phyloP scores from a whole-genome alignment of 768 basidiomycete species.

The Mycena rosella region DNA sequence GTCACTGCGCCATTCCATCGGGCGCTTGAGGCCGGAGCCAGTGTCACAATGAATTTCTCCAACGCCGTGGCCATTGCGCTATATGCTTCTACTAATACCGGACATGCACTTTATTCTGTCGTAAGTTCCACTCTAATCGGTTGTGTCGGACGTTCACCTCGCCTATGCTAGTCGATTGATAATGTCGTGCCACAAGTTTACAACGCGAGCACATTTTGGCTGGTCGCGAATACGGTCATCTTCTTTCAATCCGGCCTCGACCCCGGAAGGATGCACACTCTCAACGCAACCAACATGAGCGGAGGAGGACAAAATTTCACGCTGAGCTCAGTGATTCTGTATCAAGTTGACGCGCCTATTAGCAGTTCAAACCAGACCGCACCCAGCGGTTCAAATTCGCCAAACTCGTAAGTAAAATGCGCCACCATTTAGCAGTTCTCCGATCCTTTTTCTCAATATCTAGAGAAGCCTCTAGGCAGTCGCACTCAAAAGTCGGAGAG shows the following conservation, averaged over 20 bases:
- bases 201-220: slow-evolving; percentile 29
- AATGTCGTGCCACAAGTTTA: slow-evolving; percentile 6
- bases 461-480: neutral
- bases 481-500: neutral
- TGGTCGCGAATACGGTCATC: slow-evolving; percentile 11
- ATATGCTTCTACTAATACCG: slow-evolving; percentile 20
- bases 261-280: neutral
- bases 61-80: slow-evolving; percentile 14
- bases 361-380: neutral
- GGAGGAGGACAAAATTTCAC: slow-evolving; percentile 11
- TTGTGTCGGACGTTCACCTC: neutral
- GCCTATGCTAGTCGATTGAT: slow-evolving; percentile 14
- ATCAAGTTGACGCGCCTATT: neutral
- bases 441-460: neutral
- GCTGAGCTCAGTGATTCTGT: slow-evolving; percentile 7
- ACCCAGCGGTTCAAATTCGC: neutral
- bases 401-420: neutral
- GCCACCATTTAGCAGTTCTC: neutral
- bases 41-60: slow-evolving; percentile 23
- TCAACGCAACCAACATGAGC: slow-evolving; percentile 23
- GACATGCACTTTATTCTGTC: slow-evolving; percentile 23
- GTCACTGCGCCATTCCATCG: slow-evolving; percentile 28
- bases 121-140: slow-evolving; percentile 3
- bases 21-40: slow-evolving; percentile 3
- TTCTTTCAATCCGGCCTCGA: slow-evolving; percentile 28